phyloP scores from a whole-genome alignment of 2,329 filamentous ascomycete genomes.

The Magnaporthiopsis incrustans region DNA sequence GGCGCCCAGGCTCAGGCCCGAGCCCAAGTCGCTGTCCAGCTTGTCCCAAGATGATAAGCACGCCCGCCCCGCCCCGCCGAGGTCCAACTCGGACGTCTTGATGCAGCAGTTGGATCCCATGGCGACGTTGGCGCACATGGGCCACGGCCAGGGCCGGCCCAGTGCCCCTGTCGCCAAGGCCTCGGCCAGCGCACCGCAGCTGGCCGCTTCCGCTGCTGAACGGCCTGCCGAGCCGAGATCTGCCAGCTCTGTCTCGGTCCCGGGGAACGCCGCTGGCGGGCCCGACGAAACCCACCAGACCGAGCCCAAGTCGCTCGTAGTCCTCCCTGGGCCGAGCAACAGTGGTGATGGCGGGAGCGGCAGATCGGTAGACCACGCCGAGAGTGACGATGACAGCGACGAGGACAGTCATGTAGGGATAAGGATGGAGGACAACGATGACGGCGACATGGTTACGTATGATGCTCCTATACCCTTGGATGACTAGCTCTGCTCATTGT shows the following conservation, averaged over 20 bases:
- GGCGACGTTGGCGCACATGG: neutral
- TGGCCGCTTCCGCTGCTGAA: neutral
- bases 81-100: constrained; percentile 4
- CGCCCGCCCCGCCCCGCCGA: neutral
- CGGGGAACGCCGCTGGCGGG: neutral
- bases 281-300: neutral
- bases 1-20: too few relatives aligned
- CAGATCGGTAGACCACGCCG: neutral
- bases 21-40: constrained; percentile 1
- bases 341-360: neutral
- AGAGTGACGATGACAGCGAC: constrained; percentile 9
- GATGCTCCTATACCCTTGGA: constrained; percentile 12
- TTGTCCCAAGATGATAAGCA: neutral
- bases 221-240: neutral
- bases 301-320: too few relatives aligned
- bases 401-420: constrained; percentile 11
- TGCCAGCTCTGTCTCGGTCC: neutral
- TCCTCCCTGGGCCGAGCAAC: neutral
- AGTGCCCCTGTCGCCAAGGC: neutral
- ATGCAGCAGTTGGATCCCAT: constrained; percentile 4
- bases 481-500: neutral
- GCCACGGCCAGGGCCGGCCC: neutral
- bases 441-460: constrained; percentile 11
- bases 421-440: constrained; percentile 12
- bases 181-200: constrained; percentile 4